Percentiles rank a stretch among this genome's conserved stretches.
These are phyloP conservation scores for Hypoxylon lenormandii DNA, from an alignment of 495 filamentous ascomycete species.

Conservation along the genomic window DNA sequence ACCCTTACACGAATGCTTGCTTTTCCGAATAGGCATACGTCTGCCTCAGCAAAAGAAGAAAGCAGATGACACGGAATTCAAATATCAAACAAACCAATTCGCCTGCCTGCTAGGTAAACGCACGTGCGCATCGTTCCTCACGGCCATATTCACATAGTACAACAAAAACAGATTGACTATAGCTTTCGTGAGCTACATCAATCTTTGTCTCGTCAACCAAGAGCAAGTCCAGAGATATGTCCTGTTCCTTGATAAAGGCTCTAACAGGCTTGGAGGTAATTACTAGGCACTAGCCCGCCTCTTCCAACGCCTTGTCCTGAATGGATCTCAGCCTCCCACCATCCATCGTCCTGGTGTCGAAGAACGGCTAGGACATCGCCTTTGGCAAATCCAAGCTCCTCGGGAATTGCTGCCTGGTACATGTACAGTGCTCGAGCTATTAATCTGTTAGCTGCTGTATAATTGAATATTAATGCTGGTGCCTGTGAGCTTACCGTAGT, in stretches of 20 bases:
- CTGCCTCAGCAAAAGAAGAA: constrained; percentile 6
- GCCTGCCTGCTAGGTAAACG: constrained; percentile 19
- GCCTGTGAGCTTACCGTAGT: constrained; percentile 78
- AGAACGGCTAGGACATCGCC: constrained; percentile 92
- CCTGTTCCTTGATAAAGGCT: neutral
- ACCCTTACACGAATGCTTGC: constrained; percentile 15
- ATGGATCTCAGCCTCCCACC: constrained; percentile 98
- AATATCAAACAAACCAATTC: constrained; percentile 16
- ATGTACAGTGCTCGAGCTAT: constrained; percentile 91
- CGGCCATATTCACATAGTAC: constrained; percentile 23
- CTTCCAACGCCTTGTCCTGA: constrained; percentile 71
- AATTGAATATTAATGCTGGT: neutral
- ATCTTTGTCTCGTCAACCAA: constrained; percentile 38
- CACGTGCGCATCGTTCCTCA: constrained; percentile 26
- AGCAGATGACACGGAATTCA: constrained; percentile 6
- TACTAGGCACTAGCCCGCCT: constrained; percentile 92
- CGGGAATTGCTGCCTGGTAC: constrained; percentile 92
- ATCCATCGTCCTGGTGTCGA: constrained; percentile 94
- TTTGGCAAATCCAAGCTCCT: constrained; percentile 92
- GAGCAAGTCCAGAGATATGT: constrained; percentile 19
- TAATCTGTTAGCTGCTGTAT: constrained; percentile 35
- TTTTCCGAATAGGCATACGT: constrained; percentile 11
- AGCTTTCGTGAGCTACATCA: constrained; percentile 29
- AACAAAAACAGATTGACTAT: neutral
- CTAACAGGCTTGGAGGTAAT: constrained; percentile 86